A percentile compares a stretch with the other conserved stretches of the same genome.
phyloP scores from a whole-genome alignment of 371 early-diverging fungal genomes.

The Mortierella polycephala region DNA sequence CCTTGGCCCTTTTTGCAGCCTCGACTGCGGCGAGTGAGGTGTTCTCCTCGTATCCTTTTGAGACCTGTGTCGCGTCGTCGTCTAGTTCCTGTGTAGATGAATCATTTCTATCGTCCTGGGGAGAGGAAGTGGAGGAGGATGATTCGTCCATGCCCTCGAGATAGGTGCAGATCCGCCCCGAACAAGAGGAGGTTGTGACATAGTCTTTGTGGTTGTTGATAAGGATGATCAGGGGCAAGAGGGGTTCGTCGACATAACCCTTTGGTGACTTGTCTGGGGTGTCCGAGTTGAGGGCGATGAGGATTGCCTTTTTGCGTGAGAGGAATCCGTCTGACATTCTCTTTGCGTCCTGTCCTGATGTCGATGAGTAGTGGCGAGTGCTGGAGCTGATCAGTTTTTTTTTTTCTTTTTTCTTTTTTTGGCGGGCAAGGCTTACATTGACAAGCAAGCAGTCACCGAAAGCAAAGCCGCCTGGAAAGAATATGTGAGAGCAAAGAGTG shows the following conservation, averaged over 20 bases:
- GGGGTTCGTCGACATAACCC: constrained; percentile 71
- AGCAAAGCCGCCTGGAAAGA: constrained; percentile 15
- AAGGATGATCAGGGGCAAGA: constrained; percentile 63
- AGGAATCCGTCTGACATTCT: constrained; percentile 32
- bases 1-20: constrained; percentile 58
- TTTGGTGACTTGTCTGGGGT: constrained; percentile 72
- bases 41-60: constrained; percentile 31
- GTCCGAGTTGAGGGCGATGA: constrained; percentile 64
- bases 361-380: too few relatives aligned
- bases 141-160: constrained; percentile 57
- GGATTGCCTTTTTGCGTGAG: constrained; percentile 59
- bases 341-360: too few relatives aligned
- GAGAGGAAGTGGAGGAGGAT: constrained; percentile 12
- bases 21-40: constrained; percentile 34
- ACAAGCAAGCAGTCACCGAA: background rate
- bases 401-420: too few relatives aligned
- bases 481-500: background rate
- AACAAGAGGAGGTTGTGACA: constrained; percentile 72
- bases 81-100: background rate
- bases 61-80: constrained; percentile 15
- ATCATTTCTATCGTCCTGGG: background rate
- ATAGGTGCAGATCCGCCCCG: constrained; percentile 68
- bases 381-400: too few relatives aligned
- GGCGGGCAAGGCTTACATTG: background rate
- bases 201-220: constrained; percentile 65